These are phyloP conservation scores for Echinosophora koreensis DNA, from an alignment of 306 rosid genomes.

Conservation along the genomic window DNA sequence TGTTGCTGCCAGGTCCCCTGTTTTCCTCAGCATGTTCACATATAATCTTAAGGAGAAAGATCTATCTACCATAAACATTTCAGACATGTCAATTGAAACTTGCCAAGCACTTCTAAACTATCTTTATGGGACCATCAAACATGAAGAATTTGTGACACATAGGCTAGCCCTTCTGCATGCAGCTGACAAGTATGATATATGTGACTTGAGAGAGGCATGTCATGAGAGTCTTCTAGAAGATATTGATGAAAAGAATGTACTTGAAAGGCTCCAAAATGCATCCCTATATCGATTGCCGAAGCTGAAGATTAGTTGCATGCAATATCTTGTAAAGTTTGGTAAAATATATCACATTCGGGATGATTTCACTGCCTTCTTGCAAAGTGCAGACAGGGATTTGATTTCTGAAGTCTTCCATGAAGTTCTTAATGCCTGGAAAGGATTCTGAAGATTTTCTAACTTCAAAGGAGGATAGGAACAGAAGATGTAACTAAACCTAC, in stretches of 20 bases:
- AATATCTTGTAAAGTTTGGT: constrained; percentile 83
- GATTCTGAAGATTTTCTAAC: constrained; percentile 56
- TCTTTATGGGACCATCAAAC: constrained; percentile 70
- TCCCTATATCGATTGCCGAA: constrained; percentile 62
- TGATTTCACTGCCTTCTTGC: constrained; percentile 68
- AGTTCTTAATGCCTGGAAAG: constrained; percentile 73
- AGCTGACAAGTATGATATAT: constrained; percentile 80
- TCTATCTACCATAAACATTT: constrained; percentile 63
- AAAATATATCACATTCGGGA: constrained; percentile 69
- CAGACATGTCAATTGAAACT: constrained; percentile 76
- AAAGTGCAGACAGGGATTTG: constrained; percentile 68
- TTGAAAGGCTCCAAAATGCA: constrained; percentile 82
- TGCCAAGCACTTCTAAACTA: constrained; percentile 71
- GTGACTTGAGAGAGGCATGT: constrained; percentile 75
- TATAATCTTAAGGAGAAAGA: constrained; percentile 74
- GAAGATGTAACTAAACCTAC: constrained; percentile 1
- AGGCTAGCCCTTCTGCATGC: constrained; percentile 69
- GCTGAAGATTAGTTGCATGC: constrained; percentile 70
- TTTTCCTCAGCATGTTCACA: constrained; percentile 75
- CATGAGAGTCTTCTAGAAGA: constrained; percentile 82
- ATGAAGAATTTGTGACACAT: constrained; percentile 67
- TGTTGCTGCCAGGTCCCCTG: constrained; percentile 76
- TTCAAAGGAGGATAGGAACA: constrained; percentile 15
- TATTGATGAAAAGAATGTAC: constrained; percentile 72
- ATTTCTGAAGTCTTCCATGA: constrained; percentile 70